A percentile compares a stretch with the other conserved stretches of the same genome.
Evolutionary conservation across 148 eudicot genomes (phyloP).

Genomic region (Rhododendron molle): DNA sequence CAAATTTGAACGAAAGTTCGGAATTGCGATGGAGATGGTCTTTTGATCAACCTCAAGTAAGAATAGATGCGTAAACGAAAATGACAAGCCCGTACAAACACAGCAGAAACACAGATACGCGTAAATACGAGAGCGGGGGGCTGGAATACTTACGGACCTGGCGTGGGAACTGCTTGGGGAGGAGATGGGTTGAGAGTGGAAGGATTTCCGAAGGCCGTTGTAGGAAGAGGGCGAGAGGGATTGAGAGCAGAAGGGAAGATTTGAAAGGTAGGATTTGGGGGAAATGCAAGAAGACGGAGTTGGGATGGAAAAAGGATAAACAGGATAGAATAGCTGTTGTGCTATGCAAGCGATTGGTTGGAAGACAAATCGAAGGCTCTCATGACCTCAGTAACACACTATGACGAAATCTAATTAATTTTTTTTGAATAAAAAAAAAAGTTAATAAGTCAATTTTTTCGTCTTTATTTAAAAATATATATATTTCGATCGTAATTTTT

Average conservation of each 20-base stretch:
- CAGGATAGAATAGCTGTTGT: conserved; percentile 32
- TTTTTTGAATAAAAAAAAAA: no score
- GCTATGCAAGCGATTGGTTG: background rate
- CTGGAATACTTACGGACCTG: conserved; percentile 48
- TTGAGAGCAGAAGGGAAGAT: conserved; percentile 12
- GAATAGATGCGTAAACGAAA: background rate
- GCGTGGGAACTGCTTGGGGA: conserved; percentile 36
- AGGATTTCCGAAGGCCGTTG: conserved; percentile 30
- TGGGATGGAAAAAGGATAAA: conserved; percentile 22
- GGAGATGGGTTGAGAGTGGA: conserved; percentile 30
- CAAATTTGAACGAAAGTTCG: background rate
- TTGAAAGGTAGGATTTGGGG: conserved; percentile 21
- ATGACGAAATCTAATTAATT: no score
- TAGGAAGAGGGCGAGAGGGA: conserved; percentile 27
- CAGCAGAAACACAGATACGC: no score
- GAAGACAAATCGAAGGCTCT: no score
- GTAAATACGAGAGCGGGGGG: no score
- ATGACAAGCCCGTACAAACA: background rate
- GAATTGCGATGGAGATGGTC: background rate
- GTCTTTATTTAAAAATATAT: no score
- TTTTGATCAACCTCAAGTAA: background rate
- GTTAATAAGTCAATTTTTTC: no score
- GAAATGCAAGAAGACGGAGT: conserved; percentile 16
- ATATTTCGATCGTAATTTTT: no score
- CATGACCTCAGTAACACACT: no score